Base-by-base conservation (phyloP, 306 rosid species). In the Fagus sylvatica region DNA sequence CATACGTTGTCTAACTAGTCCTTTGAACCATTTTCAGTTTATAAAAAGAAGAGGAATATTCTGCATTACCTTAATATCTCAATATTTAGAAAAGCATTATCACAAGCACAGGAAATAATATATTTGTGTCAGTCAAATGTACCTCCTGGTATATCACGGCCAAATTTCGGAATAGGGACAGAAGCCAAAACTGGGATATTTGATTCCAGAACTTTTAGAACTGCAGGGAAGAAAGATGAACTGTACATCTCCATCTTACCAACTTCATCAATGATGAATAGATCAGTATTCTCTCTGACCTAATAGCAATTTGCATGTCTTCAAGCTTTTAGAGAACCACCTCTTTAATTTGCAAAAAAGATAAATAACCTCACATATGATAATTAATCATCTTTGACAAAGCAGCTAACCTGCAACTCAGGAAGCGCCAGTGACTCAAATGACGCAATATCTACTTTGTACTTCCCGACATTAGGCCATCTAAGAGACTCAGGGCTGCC, bases 171-270 rank as follows among this genome's bases (percentile, higher is more conserved):
- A 72, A 91, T 76, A n/a, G 97, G 97, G 22, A 93, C 82, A 16
- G 98, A 84, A 71, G 96, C 97, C 92, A 93, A 80, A 82, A 90
- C 33, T 39, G 97, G 90, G 69, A 86, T 76, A 81, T 83, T 88
- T 77, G 97, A 91, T 74, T 93, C 97, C 81, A 91, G 78, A 74
- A 93, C 88, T 71, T 74, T 86, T 34, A 84, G 82, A 77, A 91
- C 97, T 15, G 88, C 87, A n/a, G 98, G 93, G 85, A 93, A 90
- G 87, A 93, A 90, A 1, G 96, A 91, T 1, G 93, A 88, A 76
- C 98, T 87, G 89, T 71, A 88, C 75, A 93, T 69, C 85, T 93
- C 98, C 98, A 93, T 90, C 92, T 87, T 91, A 68, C 97, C 97
- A 77, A 93, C 92, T 80, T 93, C 98, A 54, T 90, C 98, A 61